These are phyloP conservation scores for Arxiozyma telluris DNA, from an alignment of 1,139 yeast species.

Conservation along the genomic window DNA sequence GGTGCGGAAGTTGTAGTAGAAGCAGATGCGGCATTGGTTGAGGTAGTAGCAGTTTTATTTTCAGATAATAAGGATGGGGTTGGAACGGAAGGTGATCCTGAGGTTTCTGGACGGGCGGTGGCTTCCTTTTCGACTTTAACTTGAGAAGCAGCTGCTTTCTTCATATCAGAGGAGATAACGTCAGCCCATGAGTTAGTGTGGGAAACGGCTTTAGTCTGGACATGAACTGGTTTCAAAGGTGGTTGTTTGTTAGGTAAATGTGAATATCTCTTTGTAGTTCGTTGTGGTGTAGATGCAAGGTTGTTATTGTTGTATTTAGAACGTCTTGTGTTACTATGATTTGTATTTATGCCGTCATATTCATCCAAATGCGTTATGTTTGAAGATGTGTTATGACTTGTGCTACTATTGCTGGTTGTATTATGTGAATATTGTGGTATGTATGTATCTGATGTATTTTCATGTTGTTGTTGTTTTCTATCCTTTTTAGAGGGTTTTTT, in stretches of 20 bases:
- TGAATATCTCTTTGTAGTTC: slow-evolving; percentile 11
- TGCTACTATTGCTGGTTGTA: slow-evolving; percentile 61
- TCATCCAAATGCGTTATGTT: slow-evolving; percentile 4
- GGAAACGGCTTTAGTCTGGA: slow-evolving; percentile 12
- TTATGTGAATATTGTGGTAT: slow-evolving; percentile 39
- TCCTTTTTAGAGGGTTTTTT: slow-evolving; percentile 45
- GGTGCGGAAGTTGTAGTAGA: neutral
- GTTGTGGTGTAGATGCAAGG: slow-evolving; percentile 9
- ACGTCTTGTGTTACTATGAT: slow-evolving; percentile 2
- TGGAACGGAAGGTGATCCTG: neutral
- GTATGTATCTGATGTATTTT: slow-evolving; percentile 38
- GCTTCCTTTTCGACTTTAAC: neutral
- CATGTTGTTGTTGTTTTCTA: slow-evolving; percentile 27
- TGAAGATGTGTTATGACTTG: slow-evolving; percentile 36
- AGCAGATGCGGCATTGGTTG: neutral
- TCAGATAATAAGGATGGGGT: slow-evolving; percentile 1
- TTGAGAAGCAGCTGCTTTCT: slow-evolving; percentile 10
- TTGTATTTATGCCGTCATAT: slow-evolving; percentile 5
- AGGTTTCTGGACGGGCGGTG: neutral
- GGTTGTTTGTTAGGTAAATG: slow-evolving; percentile 9
- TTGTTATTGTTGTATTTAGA: neutral
- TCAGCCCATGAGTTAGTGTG: slow-evolving; percentile 25
- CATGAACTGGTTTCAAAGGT: slow-evolving; percentile 13
- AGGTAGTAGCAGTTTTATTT: neutral
- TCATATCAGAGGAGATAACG: slow-evolving; percentile 9